These are phyloP conservation scores for Cystobasidium tubakii DNA, from an alignment of 768 basidiomycete genomes.

Conservation along the genomic window DNA sequence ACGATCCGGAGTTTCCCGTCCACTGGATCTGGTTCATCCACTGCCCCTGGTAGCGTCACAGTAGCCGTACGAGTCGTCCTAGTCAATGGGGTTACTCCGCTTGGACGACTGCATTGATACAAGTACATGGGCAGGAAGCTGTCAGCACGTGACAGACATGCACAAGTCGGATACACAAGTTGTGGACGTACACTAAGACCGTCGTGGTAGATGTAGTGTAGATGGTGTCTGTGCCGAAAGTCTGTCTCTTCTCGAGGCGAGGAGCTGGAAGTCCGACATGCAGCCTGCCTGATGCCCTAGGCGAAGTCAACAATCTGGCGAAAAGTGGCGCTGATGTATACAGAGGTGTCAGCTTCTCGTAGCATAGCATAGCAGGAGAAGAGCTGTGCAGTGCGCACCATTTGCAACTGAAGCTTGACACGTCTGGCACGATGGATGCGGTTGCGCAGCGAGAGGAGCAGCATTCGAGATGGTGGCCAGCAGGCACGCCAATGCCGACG, in stretches of 20 bases:
- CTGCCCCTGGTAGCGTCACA: not conserved
- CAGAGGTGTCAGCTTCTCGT: too few relatives aligned
- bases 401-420: not conserved
- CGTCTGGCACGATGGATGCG: not conserved
- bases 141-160: not conserved
- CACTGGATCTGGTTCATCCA: not conserved
- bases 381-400: not conserved
- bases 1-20: not conserved
- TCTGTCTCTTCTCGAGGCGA: not conserved
- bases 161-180: not conserved
- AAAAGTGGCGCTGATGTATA: not conserved
- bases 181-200: not conserved
- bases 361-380: too few relatives aligned
- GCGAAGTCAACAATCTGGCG: not conserved
- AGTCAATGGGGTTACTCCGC: not conserved
- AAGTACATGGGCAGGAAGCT: not conserved
- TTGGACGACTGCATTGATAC: not conserved
- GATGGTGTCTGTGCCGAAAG: conserved; percentile 15
- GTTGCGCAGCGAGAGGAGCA: not conserved
- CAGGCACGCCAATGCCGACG: not conserved
- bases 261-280: not conserved
- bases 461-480: not conserved
- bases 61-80: not conserved
- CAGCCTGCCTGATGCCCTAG: not conserved
- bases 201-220: conserved; percentile 20